Conservation (phyloP, 148 eudicot species). For the Rhododendron williamsianum region DNA sequence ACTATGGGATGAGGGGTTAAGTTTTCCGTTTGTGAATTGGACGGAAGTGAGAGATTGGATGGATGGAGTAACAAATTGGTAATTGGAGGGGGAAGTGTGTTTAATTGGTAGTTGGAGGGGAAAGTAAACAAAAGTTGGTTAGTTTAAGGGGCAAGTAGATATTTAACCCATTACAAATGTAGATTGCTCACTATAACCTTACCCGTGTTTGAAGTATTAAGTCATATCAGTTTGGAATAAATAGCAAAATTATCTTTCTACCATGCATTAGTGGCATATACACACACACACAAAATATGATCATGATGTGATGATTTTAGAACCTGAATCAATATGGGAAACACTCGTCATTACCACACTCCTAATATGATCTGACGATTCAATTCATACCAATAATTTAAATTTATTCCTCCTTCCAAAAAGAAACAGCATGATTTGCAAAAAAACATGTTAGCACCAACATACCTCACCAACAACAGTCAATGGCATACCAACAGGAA, state of each 20-base stretch:
- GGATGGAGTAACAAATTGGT: too few species aligned
- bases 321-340: not conserved
- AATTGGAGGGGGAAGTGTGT: too few species aligned
- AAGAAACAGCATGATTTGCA: not conserved
- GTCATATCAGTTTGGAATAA: not conserved
- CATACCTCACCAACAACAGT: constrained; percentile 72
- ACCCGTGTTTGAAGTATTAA: not conserved
- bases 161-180: not conserved
- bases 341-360: not conserved
- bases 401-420: not conserved
- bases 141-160: too few species aligned
- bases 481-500: constrained; percentile 84
- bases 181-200: not conserved
- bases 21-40: too few species aligned
- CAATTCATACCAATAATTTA: not conserved
- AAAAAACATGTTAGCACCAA: not conserved
- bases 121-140: too few species aligned
- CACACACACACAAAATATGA: not conserved
- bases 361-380: not conserved
- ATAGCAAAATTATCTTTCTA: not conserved
- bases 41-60: too few species aligned
- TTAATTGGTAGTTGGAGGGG: too few species aligned
- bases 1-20: too few species aligned
- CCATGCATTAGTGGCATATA: not conserved
- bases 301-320: not conserved